Percentiles rank a stretch among this genome's conserved stretches.
Conservation (phyloP, 352 stramenopile species). For the Phytophthora melonis region DNA sequence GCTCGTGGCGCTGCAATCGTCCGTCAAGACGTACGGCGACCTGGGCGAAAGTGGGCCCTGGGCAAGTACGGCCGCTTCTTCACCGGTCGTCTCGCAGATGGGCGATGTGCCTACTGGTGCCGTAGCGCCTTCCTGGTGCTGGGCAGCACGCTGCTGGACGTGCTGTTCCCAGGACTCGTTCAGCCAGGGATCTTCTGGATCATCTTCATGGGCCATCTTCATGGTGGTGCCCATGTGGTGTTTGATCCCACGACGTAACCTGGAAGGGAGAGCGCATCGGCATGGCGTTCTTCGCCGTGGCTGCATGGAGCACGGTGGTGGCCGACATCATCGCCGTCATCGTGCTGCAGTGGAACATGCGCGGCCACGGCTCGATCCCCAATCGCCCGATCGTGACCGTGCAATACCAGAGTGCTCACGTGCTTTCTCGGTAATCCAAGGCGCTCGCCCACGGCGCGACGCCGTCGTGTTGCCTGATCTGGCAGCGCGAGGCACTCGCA, state of each 20-base stretch:
- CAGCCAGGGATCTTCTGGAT: conserved; percentile 44
- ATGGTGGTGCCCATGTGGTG: conserved; percentile 43
- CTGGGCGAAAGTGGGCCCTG: background rate
- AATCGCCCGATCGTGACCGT: conserved; percentile 38
- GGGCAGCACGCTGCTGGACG: conserved; percentile 39
- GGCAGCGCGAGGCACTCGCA: conserved; percentile 16
- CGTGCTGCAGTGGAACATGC: conserved; percentile 47
- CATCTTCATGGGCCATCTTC: conserved; percentile 51
- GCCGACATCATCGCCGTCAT: conserved; percentile 39
- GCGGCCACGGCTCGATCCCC: conserved; percentile 40
- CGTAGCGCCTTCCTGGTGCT: conserved; percentile 53
- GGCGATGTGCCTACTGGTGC: conserved; percentile 43
- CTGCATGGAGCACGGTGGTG: conserved; percentile 48
- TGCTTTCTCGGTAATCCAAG: conserved; percentile 56
- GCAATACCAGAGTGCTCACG: conserved; percentile 45
- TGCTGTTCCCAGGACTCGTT: conserved; percentile 51
- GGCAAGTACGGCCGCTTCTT: background rate
- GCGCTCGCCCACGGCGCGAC: conserved; percentile 50
- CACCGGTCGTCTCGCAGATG: conserved; percentile 35
- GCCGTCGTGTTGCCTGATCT: conserved; percentile 53
- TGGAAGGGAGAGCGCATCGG: conserved; percentile 41
- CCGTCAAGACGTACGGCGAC: conserved; percentile 40
- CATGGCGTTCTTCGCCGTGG: conserved; percentile 38
- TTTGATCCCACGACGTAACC: too few species aligned
- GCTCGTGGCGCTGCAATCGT: conserved; percentile 40